These are phyloP conservation scores for Penicillium ochrochloron DNA, from an alignment of 495 filamentous ascomycete species.

Conservation along the genomic window DNA sequence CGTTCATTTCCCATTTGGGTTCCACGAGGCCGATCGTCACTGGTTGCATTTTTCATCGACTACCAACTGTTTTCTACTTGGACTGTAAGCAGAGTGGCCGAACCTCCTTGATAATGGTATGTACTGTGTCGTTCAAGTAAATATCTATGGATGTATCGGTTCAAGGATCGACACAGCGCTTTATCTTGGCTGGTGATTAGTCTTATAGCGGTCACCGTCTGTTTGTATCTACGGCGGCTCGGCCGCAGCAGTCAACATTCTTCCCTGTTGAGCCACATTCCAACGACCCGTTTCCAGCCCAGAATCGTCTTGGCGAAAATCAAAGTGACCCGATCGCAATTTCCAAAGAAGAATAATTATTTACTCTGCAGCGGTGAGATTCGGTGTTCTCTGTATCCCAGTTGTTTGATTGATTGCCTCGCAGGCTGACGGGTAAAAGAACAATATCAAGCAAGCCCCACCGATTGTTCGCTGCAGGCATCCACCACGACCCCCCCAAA, in stretches of 20 bases:
- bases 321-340: neutral
- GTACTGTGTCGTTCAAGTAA: no score
- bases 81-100: neutral
- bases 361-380: neutral
- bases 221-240: neutral
- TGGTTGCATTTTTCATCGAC: neutral
- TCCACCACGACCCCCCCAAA: neutral
- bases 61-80: neutral
- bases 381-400: neutral
- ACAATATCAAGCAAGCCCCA: conserved; percentile 10
- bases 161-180: no score
- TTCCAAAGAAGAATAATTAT: neutral
- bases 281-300: neutral
- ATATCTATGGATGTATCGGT: no score
- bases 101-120: no score
- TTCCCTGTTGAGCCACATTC: conserved; percentile 1
- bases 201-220: no score
- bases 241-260: neutral
- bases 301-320: no score
- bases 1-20: neutral
- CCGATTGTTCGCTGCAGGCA: neutral
- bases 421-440: neutral
- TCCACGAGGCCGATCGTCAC: neutral
- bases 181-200: no score
- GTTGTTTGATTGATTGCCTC: neutral